These are phyloP conservation scores for Herpetomonas samuelpessoai DNA, from an alignment of 208 protist species.

Conservation along the genomic window DNA sequence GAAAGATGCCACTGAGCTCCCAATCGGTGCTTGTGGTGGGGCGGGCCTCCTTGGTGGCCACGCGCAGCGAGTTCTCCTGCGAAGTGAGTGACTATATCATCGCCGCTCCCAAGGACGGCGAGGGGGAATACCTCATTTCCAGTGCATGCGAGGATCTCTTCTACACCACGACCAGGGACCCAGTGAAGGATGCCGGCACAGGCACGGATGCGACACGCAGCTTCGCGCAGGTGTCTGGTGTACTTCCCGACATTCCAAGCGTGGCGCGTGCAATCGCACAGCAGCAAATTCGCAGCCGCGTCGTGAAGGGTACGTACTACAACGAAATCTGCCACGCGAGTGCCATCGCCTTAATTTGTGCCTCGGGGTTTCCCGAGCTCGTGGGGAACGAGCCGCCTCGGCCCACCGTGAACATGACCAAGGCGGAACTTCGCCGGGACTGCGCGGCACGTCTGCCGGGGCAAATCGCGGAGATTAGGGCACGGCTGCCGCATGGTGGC, in stretches of 20 bases:
- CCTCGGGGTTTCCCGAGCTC: too few relatives aligned
- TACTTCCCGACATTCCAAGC: too few relatives aligned
- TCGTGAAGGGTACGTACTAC: not conserved
- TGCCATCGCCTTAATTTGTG: too few relatives aligned
- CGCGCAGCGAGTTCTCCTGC: constrained; percentile 23
- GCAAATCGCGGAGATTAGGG: not conserved
- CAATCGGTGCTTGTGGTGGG: constrained; percentile 31
- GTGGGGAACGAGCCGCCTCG: too few relatives aligned
- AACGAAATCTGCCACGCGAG: not conserved
- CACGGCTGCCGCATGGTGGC: too few relatives aligned
- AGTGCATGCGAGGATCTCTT: too few relatives aligned
- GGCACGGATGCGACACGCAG: too few relatives aligned
- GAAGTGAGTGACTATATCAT: not conserved
- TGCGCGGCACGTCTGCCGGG: not conserved
- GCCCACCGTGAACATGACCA: too few relatives aligned
- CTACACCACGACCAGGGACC: not conserved
- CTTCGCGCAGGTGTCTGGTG: too few relatives aligned
- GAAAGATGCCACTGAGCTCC: constrained; percentile 14
- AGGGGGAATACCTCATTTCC: too few relatives aligned
- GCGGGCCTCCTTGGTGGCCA: constrained; percentile 7
- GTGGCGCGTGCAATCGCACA: not conserved
- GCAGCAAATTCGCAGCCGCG: constrained; percentile 5
- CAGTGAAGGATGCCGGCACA: too few relatives aligned
- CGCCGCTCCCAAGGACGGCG: too few relatives aligned
- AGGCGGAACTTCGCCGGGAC: not conserved